Evolutionary conservation across 495 filamentous ascomycete genomes (phyloP).

Genomic region (Daldinia grandis): DNA sequence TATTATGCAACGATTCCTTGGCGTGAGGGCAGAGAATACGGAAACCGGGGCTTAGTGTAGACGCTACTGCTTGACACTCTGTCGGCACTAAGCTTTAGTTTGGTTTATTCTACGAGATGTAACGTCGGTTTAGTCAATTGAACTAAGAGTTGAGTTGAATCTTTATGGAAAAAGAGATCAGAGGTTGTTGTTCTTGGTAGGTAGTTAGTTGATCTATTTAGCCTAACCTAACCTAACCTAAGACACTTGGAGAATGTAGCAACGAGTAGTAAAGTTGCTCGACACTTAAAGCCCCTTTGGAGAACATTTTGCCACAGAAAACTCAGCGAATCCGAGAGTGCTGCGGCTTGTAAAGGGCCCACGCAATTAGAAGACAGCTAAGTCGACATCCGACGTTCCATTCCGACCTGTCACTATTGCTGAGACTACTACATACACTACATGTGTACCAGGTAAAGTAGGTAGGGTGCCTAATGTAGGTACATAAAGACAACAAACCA

Average conservation of each 20-base stretch:
- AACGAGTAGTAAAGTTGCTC: background rate
- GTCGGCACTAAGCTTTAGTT: background rate
- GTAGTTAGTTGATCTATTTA: too few species aligned
- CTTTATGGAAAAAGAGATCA: background rate
- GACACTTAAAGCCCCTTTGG: background rate
- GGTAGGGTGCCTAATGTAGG: too few species aligned
- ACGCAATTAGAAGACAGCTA: background rate
- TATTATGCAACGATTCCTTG: background rate
- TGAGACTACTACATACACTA: background rate
- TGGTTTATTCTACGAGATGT: background rate
- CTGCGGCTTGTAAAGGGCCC: background rate
- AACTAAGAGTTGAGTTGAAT: background rate
- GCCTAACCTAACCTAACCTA: too few species aligned
- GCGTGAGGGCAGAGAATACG: background rate
- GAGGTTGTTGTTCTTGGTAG: background rate
- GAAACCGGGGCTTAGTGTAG: background rate
- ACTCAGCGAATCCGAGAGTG: background rate
- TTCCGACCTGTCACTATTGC: background rate
- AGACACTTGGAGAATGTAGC: background rate
- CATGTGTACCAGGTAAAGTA: too few species aligned
- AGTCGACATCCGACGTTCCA: background rate
- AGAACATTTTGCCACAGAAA: background rate
- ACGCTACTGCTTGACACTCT: constrained; percentile 3
- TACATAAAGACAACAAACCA: background rate
- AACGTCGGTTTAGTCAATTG: background rate